Evolutionary conservation across 2,329 filamentous ascomycete genomes (phyloP).

Genomic region (Claviceps sorghi): DNA sequence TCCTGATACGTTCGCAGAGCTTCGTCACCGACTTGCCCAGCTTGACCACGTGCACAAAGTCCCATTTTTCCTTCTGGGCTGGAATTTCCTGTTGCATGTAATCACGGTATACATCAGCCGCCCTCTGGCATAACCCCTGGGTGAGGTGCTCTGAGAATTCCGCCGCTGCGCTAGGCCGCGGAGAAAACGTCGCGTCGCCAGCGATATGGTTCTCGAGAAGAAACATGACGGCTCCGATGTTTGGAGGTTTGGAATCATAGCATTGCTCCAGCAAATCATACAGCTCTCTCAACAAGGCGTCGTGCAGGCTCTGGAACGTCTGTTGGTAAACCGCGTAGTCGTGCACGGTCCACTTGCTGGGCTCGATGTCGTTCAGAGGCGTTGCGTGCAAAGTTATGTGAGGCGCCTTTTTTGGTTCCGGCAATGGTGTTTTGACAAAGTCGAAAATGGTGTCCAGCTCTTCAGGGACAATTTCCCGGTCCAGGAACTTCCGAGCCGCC

Average conservation of each 20-base stretch:
- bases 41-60: slow-evolving; percentile 80
- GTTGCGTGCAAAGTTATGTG: slow-evolving; percentile 36
- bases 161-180: slow-evolving; percentile 52
- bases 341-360: slow-evolving; percentile 50
- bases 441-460: slow-evolving; percentile 75
- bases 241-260: slow-evolving; percentile 76
- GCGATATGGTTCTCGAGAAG: slow-evolving; percentile 72
- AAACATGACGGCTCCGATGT: slow-evolving; percentile 65
- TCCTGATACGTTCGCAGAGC: slow-evolving; percentile 76
- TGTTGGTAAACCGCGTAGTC: slow-evolving; percentile 61
- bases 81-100: slow-evolving; percentile 72
- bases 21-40: slow-evolving; percentile 76
- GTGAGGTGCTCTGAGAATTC: slow-evolving; percentile 59
- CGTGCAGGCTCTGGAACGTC: slow-evolving; percentile 59
- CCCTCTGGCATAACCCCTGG: slow-evolving; percentile 59
- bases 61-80: slow-evolving; percentile 66
- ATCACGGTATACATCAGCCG: slow-evolving; percentile 63
- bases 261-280: slow-evolving; percentile 78
- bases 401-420: slow-evolving; percentile 50
- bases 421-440: slow-evolving; percentile 57
- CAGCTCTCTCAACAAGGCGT: slow-evolving; percentile 71
- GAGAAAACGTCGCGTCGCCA: slow-evolving; percentile 59
- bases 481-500: slow-evolving; percentile 67
- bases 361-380: slow-evolving; percentile 40
- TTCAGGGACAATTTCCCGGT: slow-evolving; percentile 67